Base-by-base conservation (phyloP, 2,329 filamentous ascomycete species). In the Aspergillus pseudoglaucus region DNA sequence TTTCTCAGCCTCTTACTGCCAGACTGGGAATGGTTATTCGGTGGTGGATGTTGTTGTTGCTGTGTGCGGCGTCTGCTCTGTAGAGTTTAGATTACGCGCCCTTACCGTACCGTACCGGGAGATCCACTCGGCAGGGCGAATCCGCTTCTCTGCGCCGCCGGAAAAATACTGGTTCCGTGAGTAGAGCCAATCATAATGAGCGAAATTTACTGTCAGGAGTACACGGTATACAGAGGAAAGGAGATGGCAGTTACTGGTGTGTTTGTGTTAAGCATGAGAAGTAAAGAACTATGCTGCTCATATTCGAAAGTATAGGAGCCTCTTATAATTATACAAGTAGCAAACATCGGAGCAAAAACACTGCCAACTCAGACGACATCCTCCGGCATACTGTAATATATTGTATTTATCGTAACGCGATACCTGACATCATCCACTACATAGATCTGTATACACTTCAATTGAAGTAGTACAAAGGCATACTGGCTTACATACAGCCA, bases 161-260 rank as follows among this genome's bases (percentile, higher is more conserved):
- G 48, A 50, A 49, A 47, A 56, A 50, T 44, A 47, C 47, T 46
- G 47, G 40, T 42, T 49, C 52, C 49, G 48, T 47, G 46, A 44
- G 40, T 48, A 53, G 23, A 47, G 27, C 48, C 48, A 50, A 47
- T 50, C n/a, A 44, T 18, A 35, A 12, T 15, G 23, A 25, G 7
- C 17, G n/a, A 15, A 18, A 15, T 37, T n/a, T 37, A 37, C 33
- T 12, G 4, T 12, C 25, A 30, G 25, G 25, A 30, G 25, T 30
- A 30, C 25, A 12, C 25, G 2, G 9, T 30, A 30, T 30, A 30
- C 25, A 30, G 12, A 30, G 25, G 25, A 30, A 30, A 30, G 25
- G 25, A 30, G 25, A 30, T 12, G 25, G 33, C 33, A 35, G 33
- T 35, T 27, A n/a, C n/a, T n/a, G 25, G 10, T 30, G 4, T 30